A percentile compares a stretch with the other conserved stretches of the same genome.
phyloP scores from a whole-genome alignment of 2,329 filamentous ascomycete species.

The Pyrenophora seminiperda region DNA sequence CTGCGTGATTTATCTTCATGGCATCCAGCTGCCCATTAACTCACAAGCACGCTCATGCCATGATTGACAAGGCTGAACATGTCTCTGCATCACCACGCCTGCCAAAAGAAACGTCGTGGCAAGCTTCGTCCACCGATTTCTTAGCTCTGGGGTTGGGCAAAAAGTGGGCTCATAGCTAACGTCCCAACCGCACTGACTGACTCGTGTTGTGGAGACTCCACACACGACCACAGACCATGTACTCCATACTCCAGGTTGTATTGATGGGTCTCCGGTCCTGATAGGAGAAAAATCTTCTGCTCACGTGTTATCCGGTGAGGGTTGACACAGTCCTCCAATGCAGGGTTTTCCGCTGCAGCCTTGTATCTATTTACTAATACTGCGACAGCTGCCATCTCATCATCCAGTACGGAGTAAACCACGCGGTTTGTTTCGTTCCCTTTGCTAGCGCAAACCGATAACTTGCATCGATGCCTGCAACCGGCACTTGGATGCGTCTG shows the following conservation, averaged over 20 bases:
- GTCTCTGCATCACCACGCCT: background rate
- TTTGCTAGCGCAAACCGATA: too few species aligned
- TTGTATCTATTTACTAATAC: background rate
- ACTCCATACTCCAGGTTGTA: conserved; percentile 10
- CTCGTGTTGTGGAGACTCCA: conserved; percentile 12
- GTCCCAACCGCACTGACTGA: conserved; percentile 1
- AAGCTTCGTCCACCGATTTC: conserved; percentile 6
- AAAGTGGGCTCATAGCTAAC: conserved; percentile 1
- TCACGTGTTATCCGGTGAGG: conserved; percentile 1
- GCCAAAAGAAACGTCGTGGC: background rate
- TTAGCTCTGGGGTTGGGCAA: background rate
- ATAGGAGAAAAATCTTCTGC: background rate
- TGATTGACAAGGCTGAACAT: background rate
- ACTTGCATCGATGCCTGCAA: too few species aligned
- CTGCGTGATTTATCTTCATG: background rate
- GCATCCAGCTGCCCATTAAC: background rate
- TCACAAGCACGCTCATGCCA: background rate
- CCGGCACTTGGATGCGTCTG: too few species aligned
- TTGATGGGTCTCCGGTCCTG: background rate
- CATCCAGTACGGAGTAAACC: too few species aligned
- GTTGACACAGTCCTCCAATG: too few species aligned
- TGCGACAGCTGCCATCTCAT: background rate
- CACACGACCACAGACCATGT: too few species aligned
- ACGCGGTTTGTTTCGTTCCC: too few species aligned
- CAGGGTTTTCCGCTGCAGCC: too few species aligned